Conservation (phyloP, 208 protist species). For the Crithidia sp. region DNA sequence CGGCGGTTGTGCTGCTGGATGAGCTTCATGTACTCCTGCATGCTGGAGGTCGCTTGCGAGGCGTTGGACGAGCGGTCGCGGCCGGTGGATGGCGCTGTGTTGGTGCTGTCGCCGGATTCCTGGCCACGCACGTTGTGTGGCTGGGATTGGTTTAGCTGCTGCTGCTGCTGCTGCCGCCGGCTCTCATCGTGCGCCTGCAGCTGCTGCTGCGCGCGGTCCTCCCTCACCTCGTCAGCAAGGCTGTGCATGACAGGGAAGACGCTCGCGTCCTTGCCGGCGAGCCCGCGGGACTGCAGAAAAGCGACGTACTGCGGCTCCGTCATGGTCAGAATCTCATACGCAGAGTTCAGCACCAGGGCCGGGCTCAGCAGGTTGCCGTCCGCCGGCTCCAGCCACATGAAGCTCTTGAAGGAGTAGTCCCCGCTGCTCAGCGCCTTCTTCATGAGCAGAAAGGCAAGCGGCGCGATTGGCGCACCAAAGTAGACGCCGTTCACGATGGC, state of each 20-base stretch:
- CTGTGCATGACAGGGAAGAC: constrained; percentile 45
- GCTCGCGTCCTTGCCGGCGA: constrained; percentile 23
- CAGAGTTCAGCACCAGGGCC: constrained; percentile 39
- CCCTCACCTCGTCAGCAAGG: constrained; percentile 23
- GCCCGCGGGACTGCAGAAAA: constrained; percentile 33
- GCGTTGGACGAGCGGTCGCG: constrained; percentile 16
- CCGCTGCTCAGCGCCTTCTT: constrained; percentile 39
- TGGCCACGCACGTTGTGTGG: neutral
- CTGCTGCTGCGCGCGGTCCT: constrained; percentile 7
- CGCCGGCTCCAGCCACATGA: constrained; percentile 50
- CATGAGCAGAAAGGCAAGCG: constrained; percentile 58
- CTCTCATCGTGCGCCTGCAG: neutral
- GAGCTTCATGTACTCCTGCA: constrained; percentile 19
- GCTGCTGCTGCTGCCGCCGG: neutral
- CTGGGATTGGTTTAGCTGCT: neutral
- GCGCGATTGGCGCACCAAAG: constrained; percentile 46
- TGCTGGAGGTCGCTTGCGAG: neutral
- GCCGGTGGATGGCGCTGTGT: neutral
- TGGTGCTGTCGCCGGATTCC: neutral
- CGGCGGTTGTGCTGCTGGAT: constrained; percentile 28
- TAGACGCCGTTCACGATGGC: constrained; percentile 62
- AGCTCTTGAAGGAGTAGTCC: constrained; percentile 47
- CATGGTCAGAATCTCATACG: constrained; percentile 52
- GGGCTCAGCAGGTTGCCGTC: constrained; percentile 61
- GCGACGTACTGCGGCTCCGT: constrained; percentile 46